Evolutionary conservation across 139 green algal species (phyloP).

Genomic region (Chlorella sp.): DNA sequence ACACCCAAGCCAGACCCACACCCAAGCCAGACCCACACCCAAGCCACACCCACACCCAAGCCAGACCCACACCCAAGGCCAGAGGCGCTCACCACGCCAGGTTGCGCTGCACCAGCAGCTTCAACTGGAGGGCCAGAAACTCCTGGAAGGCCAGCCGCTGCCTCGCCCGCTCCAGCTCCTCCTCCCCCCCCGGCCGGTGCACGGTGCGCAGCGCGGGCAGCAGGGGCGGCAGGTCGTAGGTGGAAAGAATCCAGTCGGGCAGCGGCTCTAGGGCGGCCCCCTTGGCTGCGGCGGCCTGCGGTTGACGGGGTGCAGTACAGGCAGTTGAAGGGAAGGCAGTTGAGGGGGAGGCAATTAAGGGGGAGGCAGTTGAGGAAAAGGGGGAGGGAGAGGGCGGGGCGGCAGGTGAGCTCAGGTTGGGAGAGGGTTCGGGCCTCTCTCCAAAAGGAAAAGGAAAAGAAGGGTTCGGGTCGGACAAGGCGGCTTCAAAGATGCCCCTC

Average conservation of each 20-base stretch:
- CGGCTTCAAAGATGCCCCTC: too few species aligned
- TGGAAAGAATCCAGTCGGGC: slow-evolving; percentile 33
- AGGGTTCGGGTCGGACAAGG: too few species aligned
- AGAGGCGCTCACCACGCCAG: slow-evolving; percentile 25
- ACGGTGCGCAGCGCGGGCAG: slow-evolving; percentile 60
- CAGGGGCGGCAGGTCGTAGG: slow-evolving; percentile 26
- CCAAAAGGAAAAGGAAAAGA: too few species aligned
- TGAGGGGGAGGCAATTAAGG: neutral
- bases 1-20: too few species aligned
- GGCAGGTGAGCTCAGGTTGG: neutral
- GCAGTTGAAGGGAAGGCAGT: neutral
- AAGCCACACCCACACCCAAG: too few species aligned
- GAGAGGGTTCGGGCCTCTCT: too few species aligned
- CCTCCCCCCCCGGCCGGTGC: slow-evolving; percentile 56
- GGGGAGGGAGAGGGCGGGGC: too few species aligned
- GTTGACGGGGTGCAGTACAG: neutral
- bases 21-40: too few species aligned
- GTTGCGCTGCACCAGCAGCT: slow-evolving; percentile 59
- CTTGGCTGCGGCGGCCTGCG: neutral
- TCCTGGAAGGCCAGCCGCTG: slow-evolving; percentile 86
- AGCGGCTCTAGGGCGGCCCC: slow-evolving; percentile 41
- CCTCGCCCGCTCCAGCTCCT: slow-evolving; percentile 45
- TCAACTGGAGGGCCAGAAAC: slow-evolving; percentile 86
- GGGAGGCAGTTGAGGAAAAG: neutral
- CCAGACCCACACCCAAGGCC: too few species aligned